Evolutionary conservation across 352 stramenopile genomes (phyloP).

Genomic region (Globisporangium abappressorium): DNA sequence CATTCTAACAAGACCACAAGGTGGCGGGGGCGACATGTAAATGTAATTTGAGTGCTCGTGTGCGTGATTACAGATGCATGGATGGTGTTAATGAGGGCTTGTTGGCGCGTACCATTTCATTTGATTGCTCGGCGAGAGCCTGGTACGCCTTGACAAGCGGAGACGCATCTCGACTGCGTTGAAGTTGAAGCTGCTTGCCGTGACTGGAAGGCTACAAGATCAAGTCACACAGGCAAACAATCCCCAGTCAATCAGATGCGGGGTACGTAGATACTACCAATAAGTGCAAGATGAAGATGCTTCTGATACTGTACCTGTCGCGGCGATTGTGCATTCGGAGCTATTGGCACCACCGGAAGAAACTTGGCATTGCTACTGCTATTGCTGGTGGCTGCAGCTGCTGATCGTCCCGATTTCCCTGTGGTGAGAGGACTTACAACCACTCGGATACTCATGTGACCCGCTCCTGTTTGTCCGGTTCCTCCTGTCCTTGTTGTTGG

Average conservation of each 20-base stretch:
- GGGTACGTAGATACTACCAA: not conserved
- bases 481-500: not conserved
- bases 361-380: not conserved
- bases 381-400: not conserved
- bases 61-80: not conserved
- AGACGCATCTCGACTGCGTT: constrained; percentile 26
- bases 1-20: constrained; percentile 19
- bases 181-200: constrained; percentile 2
- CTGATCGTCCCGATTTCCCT: not conserved
- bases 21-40: not conserved
- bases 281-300: too few relatives aligned
- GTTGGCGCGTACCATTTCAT: constrained; percentile 35
- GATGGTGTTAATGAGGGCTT: not conserved
- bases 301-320: not conserved
- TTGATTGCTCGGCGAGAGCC: constrained; percentile 42
- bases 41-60: not conserved
- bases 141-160: constrained; percentile 47
- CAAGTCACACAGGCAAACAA: not conserved
- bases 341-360: constrained; percentile 8
- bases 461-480: not conserved
- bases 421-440: not conserved
- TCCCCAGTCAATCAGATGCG: not conserved
- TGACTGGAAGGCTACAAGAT: not conserved
- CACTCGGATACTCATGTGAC: not conserved
- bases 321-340: not conserved